Evolutionary conservation across 169 alveolate species (phyloP).

Genomic region (Plasmodium inui): DNA sequence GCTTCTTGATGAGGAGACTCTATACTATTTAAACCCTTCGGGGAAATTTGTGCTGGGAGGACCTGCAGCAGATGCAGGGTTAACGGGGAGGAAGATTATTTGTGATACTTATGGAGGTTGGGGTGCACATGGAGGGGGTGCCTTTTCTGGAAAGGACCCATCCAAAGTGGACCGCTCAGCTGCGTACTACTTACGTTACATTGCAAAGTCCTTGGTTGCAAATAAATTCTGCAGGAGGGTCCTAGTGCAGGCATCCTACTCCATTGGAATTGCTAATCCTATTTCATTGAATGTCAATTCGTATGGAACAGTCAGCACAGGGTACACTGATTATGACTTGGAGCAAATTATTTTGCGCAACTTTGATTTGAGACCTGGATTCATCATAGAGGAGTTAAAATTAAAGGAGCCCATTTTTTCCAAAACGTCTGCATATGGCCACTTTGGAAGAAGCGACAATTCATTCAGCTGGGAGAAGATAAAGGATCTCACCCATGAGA

Average conservation of each 20-base stretch:
- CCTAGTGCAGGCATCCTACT: conserved; percentile 97
- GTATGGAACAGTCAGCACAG: conserved; percentile 93
- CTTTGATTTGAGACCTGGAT: conserved; percentile 98
- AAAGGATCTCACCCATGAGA: conserved; percentile 87
- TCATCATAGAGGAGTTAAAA: conserved; percentile 93
- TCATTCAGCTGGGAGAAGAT: conserved; percentile 97
- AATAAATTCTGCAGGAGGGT: conserved; percentile 96
- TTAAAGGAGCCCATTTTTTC: conserved; percentile 92
- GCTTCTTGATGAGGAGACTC: conserved; percentile 94
- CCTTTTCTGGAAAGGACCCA: conserved; percentile 99
- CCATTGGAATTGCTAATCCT: conserved; percentile 98
- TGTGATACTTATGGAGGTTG: conserved; percentile 99
- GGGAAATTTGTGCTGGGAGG: conserved; percentile 99
- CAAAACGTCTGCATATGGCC: conserved; percentile 97
- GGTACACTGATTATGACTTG: conserved; percentile 93
- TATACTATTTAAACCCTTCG: conserved; percentile 96
- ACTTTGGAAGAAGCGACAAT: conserved; percentile 96
- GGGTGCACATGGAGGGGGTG: conserved; percentile 99
- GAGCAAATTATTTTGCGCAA: conserved; percentile 91
- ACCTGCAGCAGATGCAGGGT: conserved; percentile 99
- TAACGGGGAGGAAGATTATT: conserved; percentile 98
- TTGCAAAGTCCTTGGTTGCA: conserved; percentile 98
- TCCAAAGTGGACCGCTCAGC: conserved; percentile 99
- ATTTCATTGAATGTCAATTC: conserved; percentile 96
- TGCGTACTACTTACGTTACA: conserved; percentile 98